These are phyloP conservation scores for Solanum boliviense DNA, from an alignment of 257 asterid species.

Conservation along the genomic window DNA sequence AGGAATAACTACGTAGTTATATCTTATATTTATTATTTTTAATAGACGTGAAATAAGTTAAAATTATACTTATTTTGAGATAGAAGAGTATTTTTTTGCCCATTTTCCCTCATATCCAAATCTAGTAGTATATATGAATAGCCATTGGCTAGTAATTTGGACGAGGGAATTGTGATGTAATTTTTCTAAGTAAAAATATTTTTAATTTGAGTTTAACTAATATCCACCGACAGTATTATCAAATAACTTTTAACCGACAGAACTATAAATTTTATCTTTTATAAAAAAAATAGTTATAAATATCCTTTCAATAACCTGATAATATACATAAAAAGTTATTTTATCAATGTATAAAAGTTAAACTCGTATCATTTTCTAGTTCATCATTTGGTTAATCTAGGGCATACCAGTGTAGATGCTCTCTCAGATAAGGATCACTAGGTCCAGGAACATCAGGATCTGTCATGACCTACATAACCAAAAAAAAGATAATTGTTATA, in stretches of 20 bases:
- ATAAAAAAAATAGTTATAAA: not conserved
- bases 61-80: not conserved
- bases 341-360: not conserved
- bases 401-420: constrained; percentile 73
- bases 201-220: not conserved
- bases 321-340: not conserved
- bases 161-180: not conserved
- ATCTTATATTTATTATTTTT: no score
- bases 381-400: not conserved
- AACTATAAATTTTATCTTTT: not conserved
- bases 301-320: not conserved
- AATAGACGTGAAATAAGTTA: not conserved
- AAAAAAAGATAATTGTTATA: not conserved
- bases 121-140: not conserved
- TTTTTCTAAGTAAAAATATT: not conserved
- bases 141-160: not conserved
- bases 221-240: not conserved
- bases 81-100: not conserved
- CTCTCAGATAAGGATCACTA: constrained; percentile 75
- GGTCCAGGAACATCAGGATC: constrained; percentile 96
- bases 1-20: not conserved
- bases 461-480: constrained; percentile 47
- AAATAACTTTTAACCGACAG: rapidly evolving
- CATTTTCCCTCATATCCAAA: not conserved
- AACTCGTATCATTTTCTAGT: not conserved